A percentile compares a stretch with the other conserved stretches of the same genome.
phyloP scores from a whole-genome alignment of 2,329 filamentous ascomycete species.

The Scedosporium aurantiacum region DNA sequence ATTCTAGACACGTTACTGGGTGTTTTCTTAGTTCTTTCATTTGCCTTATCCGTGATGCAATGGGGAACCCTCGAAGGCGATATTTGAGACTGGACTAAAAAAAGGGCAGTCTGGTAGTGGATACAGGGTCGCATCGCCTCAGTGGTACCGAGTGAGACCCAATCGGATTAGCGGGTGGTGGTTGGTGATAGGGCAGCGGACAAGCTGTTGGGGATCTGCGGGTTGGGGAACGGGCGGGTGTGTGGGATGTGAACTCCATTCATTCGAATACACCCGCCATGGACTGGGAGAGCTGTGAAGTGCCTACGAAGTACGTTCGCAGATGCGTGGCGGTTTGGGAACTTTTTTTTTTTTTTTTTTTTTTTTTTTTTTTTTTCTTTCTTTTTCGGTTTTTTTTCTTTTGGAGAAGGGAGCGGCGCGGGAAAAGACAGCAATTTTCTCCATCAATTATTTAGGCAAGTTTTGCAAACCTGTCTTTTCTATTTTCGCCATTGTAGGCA shows the following conservation, averaged over 20 bases:
- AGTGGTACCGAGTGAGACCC: neutral
- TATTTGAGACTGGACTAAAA: too few species aligned
- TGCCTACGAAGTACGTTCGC: neutral
- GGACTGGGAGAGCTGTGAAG: neutral
- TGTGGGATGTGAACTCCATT: neutral
- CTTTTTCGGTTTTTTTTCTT: too few species aligned
- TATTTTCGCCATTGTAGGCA: neutral
- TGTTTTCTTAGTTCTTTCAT: neutral
- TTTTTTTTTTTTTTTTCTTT: too few species aligned
- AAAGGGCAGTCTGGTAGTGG: neutral
- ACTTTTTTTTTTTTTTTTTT: too few species aligned
- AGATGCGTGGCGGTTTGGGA: neutral
- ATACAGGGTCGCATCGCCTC: neutral
- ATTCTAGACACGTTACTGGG: neutral
- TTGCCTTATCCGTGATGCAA: neutral
- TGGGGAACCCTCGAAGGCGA: neutral
- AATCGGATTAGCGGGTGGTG: neutral
- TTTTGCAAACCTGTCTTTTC: neutral
- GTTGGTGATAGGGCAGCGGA: constrained; percentile 16
- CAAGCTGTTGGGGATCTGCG: constrained; percentile 34
- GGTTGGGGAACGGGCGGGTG: constrained; percentile 15
- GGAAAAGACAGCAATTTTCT: neutral
- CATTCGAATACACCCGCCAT: neutral
- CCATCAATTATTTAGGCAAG: neutral
- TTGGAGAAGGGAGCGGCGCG: neutral